Percentiles rank a stretch among this genome's conserved stretches.
Evolutionary conservation across 108 stramenopile genomes (phyloP).

Genomic region (Bacterosira constricta): DNA sequence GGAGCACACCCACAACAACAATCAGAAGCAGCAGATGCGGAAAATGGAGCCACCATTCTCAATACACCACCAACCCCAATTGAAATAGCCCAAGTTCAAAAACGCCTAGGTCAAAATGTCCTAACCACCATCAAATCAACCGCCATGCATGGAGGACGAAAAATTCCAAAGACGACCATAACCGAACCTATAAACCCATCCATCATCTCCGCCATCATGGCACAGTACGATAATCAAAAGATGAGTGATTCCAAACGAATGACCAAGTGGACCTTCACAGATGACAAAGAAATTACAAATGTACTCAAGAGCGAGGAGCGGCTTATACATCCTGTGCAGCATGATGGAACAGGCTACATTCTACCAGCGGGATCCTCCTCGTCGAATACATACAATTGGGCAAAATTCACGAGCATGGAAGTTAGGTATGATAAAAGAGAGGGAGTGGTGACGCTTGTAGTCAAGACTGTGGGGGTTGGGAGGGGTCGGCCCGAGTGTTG

Average conservation of each 20-base stretch:
- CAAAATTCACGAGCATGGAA: constrained; percentile 3
- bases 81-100: neutral
- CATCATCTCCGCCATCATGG: neutral
- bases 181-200: neutral
- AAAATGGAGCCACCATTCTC: neutral
- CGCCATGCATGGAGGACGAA: constrained; percentile 13
- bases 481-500: neutral
- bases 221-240: neutral
- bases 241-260: constrained; percentile 2
- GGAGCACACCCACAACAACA: neutral
- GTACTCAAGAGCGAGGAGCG: neutral
- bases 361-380: neutral
- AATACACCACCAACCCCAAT: neutral
- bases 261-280: neutral
- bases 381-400: constrained; percentile 7
- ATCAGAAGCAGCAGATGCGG: neutral
- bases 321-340: constrained; percentile 13
- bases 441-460: neutral
- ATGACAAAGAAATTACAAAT: neutral
- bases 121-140: neutral
- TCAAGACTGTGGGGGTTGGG: constrained; percentile 1
- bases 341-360: constrained; percentile 10
- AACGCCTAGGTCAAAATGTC: constrained; percentile 2
- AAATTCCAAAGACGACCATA: constrained; percentile 8
- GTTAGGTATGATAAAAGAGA: constrained; percentile 15